These are phyloP conservation scores for Oxytropis ochrocephala DNA, from an alignment of 306 rosid species.

Conservation along the genomic window DNA sequence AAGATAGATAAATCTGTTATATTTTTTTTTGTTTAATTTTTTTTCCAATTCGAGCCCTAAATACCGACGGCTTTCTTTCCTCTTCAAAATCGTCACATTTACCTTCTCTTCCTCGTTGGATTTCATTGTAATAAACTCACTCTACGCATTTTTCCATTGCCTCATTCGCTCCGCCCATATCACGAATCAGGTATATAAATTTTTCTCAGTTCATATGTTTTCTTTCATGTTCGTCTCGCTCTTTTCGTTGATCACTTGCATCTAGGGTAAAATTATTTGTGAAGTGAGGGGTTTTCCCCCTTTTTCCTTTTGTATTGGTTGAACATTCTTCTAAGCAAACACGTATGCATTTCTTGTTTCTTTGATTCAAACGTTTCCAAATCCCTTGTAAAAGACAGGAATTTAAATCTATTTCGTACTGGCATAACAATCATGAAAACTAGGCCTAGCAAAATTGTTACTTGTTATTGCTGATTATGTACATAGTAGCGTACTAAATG, in stretches of 20 bases:
- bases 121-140: not conserved
- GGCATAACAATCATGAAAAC: not conserved
- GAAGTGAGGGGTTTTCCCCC: not conserved
- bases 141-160: not conserved
- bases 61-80: not conserved
- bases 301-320: not conserved
- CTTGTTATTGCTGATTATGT: not conserved
- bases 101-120: not conserved
- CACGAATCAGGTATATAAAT: slow-evolving; percentile 3
- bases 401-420: not conserved
- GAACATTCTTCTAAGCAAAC: not conserved
- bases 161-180: slow-evolving; percentile 9
- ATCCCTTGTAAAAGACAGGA: not conserved
- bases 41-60: too few species aligned
- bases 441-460: not conserved
- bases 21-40: too few species aligned
- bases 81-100: not conserved
- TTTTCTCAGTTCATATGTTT: not conserved
- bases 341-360: not conserved
- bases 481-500: slow-evolving; percentile 39
- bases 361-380: not conserved
- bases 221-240: not conserved
- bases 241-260: not conserved
- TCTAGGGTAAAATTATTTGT: slow-evolving; percentile 1
- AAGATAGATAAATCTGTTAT: too few species aligned